These are phyloP conservation scores for Cryptococcus neoformans DNA, from an alignment of 1,284 basidiomycete genomes.

Conservation along the genomic window DNA sequence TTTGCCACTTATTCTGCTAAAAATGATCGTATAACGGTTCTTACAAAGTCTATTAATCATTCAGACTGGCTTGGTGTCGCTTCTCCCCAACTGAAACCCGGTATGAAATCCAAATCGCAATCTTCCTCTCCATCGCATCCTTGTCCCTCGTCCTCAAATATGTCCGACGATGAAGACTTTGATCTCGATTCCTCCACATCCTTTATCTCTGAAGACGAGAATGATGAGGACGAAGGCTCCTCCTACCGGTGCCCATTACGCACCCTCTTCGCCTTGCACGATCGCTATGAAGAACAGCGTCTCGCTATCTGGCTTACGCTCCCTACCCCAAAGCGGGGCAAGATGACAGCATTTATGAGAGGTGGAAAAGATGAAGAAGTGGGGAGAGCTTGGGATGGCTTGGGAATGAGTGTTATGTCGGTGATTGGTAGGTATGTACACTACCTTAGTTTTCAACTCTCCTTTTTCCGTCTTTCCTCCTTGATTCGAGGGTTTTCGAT, in stretches of 20 bases:
- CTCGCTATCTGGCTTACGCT: slow-evolving; percentile 33
- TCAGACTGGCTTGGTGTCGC: slow-evolving; percentile 14
- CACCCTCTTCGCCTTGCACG: slow-evolving; percentile 29
- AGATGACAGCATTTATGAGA: slow-evolving; percentile 32
- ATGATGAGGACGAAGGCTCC: slow-evolving; percentile 13
- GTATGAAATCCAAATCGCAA: not conserved
- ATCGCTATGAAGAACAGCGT: slow-evolving; percentile 36
- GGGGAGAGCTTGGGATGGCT: slow-evolving; percentile 31
- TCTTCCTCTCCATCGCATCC: not conserved
- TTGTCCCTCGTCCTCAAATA: not conserved
- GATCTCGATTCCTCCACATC: slow-evolving; percentile 14
- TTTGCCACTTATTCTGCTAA: slow-evolving; percentile 8
- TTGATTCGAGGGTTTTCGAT: not conserved
- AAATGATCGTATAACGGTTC: slow-evolving; percentile 6
- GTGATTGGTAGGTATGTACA: slow-evolving; percentile 26
- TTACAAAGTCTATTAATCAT: slow-evolving; percentile 4
- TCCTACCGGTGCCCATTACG: slow-evolving; percentile 25
- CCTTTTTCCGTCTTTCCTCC: not conserved
- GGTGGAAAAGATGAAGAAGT: slow-evolving; percentile 25
- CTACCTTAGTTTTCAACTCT: no score
- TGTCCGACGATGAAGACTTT: not conserved
- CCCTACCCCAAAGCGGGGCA: slow-evolving; percentile 10
- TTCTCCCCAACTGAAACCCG: not conserved
- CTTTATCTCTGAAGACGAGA: slow-evolving; percentile 20
- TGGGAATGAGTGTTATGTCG: slow-evolving; percentile 24